A percentile compares a stretch with the other conserved stretches of the same genome.
Conservation (phyloP, 768 basidiomycete genomes). For the Amanita fuliginea region DNA sequence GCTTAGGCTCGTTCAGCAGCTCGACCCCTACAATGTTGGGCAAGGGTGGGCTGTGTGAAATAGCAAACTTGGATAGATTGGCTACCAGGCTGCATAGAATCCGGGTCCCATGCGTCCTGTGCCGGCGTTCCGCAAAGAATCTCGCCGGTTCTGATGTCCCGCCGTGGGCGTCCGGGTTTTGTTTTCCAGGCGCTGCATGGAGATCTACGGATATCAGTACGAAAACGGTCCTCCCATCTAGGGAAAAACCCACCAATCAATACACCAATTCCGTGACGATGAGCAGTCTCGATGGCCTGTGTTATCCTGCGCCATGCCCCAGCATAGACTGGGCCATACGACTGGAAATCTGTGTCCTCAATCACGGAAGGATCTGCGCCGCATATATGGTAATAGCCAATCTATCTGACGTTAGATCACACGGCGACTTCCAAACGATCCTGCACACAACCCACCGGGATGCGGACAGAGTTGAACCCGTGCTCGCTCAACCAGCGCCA, state of each 20-base stretch:
- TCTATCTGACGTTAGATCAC: slow-evolving; percentile 23
- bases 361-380: slow-evolving; percentile 48
- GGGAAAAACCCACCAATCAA: slow-evolving; percentile 40
- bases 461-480: slow-evolving; percentile 52
- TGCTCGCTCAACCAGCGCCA: slow-evolving; percentile 47
- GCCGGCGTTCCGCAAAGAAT: slow-evolving; percentile 35
- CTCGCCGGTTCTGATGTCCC: slow-evolving; percentile 43
- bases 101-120: slow-evolving; percentile 35
- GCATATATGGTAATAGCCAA: slow-evolving; percentile 65
- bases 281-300: slow-evolving; percentile 47
- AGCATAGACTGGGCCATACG: slow-evolving; percentile 33
- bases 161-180: slow-evolving; percentile 57
- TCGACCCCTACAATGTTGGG: slow-evolving; percentile 50
- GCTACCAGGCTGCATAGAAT: slow-evolving; percentile 33
- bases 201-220: slow-evolving; percentile 33
- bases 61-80: slow-evolving; percentile 15
- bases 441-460: slow-evolving; percentile 30
- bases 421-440: not conserved
- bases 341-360: slow-evolving; percentile 53
- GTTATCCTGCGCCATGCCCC: slow-evolving; percentile 63
- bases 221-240: too few species aligned
- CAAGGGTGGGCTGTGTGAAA: slow-evolving; percentile 24
- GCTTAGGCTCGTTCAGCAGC: slow-evolving; percentile 47
- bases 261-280: slow-evolving; percentile 53
- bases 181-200: slow-evolving; percentile 67